Conservation (phyloP, 805 yeast species). For the Tetrapisispora nanseiensis region DNA sequence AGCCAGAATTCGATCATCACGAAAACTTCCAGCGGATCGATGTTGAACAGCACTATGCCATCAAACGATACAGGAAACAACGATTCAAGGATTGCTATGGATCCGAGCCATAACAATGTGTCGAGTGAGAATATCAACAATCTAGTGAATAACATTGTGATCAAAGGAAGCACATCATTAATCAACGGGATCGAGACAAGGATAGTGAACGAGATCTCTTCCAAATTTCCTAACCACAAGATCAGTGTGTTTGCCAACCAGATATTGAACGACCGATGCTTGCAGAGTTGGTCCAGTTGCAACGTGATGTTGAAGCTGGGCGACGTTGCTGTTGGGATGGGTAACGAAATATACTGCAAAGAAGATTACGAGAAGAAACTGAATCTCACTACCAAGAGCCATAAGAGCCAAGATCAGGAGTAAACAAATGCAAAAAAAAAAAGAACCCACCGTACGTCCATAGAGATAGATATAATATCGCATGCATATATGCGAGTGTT, state of each 20-base stretch:
- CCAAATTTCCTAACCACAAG: conserved; percentile 72
- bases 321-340: conserved; percentile 2
- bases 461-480: too few species aligned
- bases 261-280: conserved; percentile 58
- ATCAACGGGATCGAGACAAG: conserved; percentile 77
- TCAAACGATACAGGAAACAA: neutral
- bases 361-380: conserved; percentile 11
- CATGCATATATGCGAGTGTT: too few species aligned
- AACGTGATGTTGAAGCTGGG: conserved; percentile 18
- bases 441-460: neutral
- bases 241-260: conserved; percentile 80
- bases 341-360: conserved; percentile 15
- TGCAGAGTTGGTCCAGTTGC: conserved; percentile 83
- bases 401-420: neutral
- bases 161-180: conserved; percentile 73
- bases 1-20: neutral
- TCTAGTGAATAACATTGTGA: conserved; percentile 48
- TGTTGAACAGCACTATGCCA: neutral
- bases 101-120: neutral
- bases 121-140: conserved; percentile 25
- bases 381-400: neutral
- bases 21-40: neutral
- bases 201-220: conserved; percentile 57
- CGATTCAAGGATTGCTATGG: neutral
- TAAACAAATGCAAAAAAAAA: neutral